These are phyloP conservation scores for Tetragonia tetragonoides DNA, from an alignment of 148 eudicot species.

Conservation along the genomic window DNA sequence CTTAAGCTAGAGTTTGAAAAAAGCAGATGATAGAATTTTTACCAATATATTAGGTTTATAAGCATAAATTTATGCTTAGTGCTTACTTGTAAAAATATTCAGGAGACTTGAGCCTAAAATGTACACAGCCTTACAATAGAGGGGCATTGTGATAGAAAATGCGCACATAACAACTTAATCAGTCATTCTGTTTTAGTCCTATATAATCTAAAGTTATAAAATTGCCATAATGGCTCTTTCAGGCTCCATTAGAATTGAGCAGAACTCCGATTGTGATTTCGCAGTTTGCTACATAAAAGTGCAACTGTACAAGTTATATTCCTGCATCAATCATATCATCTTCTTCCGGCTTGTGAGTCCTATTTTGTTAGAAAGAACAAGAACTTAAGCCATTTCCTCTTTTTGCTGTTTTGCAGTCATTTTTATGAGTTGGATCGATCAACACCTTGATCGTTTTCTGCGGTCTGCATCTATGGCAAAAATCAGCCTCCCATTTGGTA, in stretches of 20 bases:
- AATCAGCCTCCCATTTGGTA: slow-evolving; percentile 65
- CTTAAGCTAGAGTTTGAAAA: no score
- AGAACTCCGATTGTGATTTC: neutral
- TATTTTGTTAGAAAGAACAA: no score
- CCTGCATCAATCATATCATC: no score
- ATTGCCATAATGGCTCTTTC: no score
- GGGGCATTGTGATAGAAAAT: no score
- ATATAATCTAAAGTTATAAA: no score
- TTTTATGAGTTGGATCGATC: slow-evolving; percentile 87
- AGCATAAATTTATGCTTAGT: neutral
- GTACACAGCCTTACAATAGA: no score
- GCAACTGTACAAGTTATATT: no score
- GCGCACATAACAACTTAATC: neutral
- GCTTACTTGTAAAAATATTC: neutral
- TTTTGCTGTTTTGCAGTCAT: slow-evolving; percentile 45
- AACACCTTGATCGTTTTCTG: slow-evolving; percentile 80
- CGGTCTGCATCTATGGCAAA: slow-evolving; percentile 72
- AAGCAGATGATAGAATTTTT: no score
- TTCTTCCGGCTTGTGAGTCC: no score
- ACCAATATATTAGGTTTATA: neutral
- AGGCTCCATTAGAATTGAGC: no score
- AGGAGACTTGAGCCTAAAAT: neutral
- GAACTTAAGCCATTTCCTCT: neutral
- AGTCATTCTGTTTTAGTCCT: neutral
- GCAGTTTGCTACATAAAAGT: neutral